Percentiles rank a stretch among this genome's conserved stretches.
phyloP scores from a whole-genome alignment of 2,329 filamentous ascomycete species.

The Verticillium albo-atrum region DNA sequence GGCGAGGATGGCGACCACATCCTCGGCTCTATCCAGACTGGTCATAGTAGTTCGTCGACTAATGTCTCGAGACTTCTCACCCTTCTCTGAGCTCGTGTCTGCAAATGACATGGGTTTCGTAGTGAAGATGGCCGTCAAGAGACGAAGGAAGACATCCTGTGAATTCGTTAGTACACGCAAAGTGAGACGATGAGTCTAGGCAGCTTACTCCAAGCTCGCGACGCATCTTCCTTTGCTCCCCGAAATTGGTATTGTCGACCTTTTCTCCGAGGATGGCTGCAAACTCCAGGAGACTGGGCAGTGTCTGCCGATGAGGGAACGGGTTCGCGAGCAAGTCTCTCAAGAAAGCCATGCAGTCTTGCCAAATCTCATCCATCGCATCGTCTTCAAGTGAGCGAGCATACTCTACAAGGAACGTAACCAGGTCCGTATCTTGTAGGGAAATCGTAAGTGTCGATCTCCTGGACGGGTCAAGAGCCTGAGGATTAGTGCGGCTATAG shows the following conservation, averaged over 20 bases:
- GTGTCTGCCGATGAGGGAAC: conserved; percentile 86
- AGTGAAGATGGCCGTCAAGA: conserved; percentile 91
- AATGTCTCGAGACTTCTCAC: conserved; percentile 32
- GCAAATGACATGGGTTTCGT: conserved; percentile 74
- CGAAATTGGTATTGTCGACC: conserved; percentile 96
- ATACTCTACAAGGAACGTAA: conserved; percentile 87
- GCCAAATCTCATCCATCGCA: conserved; percentile 97
- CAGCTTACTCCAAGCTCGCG: conserved; percentile 73
- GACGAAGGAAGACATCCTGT: conserved; percentile 81
- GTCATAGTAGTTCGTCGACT: conserved; percentile 29
- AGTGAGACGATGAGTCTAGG: not conserved
- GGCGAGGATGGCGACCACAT: conserved; percentile 76
- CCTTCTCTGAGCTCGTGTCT: conserved; percentile 38
- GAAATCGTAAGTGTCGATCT: conserved; percentile 87
- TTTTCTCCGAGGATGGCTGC: conserved; percentile 88
- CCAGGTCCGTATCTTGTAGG: conserved; percentile 76
- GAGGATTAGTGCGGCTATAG: conserved; percentile 87
- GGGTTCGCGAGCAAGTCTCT: conserved; percentile 89
- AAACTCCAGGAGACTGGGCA: conserved; percentile 84
- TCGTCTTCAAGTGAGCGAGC: conserved; percentile 89
- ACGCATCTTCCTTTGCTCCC: conserved; percentile 88
- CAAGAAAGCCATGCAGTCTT: conserved; percentile 86
- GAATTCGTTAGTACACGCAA: conserved; percentile 18
- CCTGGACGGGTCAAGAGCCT: conserved; percentile 69
- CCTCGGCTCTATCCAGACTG: conserved; percentile 53